Evolutionary conservation across 306 rosid species (phyloP).

Genomic region (Cucurbita maxima): DNA sequence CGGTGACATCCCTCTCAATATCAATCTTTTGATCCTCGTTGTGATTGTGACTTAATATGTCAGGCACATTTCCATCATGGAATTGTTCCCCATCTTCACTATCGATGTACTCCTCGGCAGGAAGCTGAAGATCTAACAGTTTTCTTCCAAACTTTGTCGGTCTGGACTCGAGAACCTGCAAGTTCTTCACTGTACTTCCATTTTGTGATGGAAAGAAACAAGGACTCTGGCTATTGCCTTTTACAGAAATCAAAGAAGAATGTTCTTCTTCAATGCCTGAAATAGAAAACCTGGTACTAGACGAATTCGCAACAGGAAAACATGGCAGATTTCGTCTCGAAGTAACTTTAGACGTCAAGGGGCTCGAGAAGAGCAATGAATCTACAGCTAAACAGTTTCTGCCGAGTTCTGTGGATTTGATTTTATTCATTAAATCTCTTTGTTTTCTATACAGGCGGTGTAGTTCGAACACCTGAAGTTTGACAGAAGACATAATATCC

Average conservation of each 20-base stretch:
- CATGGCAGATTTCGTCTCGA: conserved; percentile 2
- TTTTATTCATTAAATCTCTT: conserved; percentile 28
- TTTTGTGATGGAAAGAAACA: conserved; percentile 2
- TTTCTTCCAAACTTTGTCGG: conserved; percentile 62
- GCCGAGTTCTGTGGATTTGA: conserved; percentile 10
- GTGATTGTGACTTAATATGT: conserved; percentile 14
- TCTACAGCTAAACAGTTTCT: conserved; percentile 8
- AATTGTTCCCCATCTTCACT: conserved; percentile 67
- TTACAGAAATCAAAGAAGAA: conserved; percentile 6
- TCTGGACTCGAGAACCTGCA: conserved; percentile 37
- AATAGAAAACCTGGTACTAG: conserved; percentile 4
- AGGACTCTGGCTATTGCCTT: conserved; percentile 9
- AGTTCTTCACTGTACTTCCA: conserved; percentile 2
- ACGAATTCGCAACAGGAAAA: conserved; percentile 11
- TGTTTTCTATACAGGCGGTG: conserved; percentile 35
- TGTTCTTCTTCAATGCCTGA: conserved; percentile 14
- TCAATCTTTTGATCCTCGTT: neutral
- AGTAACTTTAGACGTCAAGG: conserved; percentile 7
- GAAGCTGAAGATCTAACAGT: conserved; percentile 86
- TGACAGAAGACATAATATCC: neutral
- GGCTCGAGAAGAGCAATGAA: conserved; percentile 10
- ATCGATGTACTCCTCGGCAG: conserved; percentile 69
- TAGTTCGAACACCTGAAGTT: conserved; percentile 30
- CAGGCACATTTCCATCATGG: conserved; percentile 39
- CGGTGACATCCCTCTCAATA: conserved; percentile 35